Evolutionary conservation across 2,329 filamentous ascomycete species (phyloP).

Genomic region (Gliomastix tumulicola): DNA sequence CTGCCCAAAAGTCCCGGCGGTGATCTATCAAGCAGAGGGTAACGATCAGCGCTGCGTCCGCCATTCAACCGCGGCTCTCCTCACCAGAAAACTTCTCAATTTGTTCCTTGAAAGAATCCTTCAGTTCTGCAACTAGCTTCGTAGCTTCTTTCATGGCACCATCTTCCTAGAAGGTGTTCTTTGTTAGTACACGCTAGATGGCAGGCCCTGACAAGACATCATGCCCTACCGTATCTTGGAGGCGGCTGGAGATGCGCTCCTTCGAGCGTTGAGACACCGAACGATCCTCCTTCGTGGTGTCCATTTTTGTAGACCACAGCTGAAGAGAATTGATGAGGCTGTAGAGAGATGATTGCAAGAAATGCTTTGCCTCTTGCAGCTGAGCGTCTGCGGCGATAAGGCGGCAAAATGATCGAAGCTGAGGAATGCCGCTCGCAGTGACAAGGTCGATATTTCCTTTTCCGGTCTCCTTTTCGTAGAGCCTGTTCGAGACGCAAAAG

Average conservation of each 20-base stretch:
- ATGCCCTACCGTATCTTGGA: no score
- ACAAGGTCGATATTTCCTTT: conserved; percentile 18
- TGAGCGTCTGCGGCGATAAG: conserved; percentile 22
- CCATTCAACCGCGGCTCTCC: no score
- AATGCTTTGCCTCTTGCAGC: conserved; percentile 18
- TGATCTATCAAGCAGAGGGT: no score
- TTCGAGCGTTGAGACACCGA: no score
- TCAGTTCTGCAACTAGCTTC: conserved; percentile 4
- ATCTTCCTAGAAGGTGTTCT: no score
- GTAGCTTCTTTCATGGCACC: no score
- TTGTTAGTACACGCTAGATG: no score
- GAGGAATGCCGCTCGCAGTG: conserved; percentile 19
- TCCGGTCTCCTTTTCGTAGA: conserved; percentile 20
- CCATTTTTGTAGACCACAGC: conserved; percentile 15
- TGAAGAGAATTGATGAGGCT: conserved; percentile 18
- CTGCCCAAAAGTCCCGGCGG: no score
- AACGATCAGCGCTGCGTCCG: no score
- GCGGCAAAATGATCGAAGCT: conserved; percentile 22
- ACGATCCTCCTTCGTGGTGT: no score
- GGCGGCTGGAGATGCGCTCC: no score
- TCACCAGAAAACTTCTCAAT: conserved; percentile 10
- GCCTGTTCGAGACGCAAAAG: conserved; percentile 25
- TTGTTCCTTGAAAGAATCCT: conserved; percentile 8
- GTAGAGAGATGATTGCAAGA: conserved; percentile 14
- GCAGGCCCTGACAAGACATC: no score